A percentile compares a stretch with the other conserved stretches of the same genome.
phyloP scores from a whole-genome alignment of 768 basidiomycete genomes.

The Phanerochaete carnosa region DNA sequence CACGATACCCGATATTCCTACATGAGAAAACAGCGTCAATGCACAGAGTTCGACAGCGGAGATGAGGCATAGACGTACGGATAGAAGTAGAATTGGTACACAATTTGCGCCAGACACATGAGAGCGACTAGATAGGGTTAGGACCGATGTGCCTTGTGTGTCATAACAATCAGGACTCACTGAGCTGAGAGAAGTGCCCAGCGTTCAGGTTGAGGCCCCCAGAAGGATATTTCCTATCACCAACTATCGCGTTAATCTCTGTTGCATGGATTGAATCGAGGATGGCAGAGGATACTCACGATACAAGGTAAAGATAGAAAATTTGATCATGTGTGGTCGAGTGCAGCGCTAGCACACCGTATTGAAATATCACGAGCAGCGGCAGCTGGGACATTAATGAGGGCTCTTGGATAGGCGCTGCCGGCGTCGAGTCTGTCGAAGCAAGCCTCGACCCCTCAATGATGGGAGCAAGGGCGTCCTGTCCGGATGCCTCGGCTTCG shows the following conservation, averaged over 20 bases:
- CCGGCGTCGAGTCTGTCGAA: conserved; percentile 34
- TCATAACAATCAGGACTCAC: conserved; percentile 37
- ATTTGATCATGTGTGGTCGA: conserved; percentile 88
- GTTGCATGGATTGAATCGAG: background rate
- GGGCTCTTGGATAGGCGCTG: conserved; percentile 49
- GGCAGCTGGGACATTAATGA: conserved; percentile 77
- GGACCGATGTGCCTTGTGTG: conserved; percentile 1
- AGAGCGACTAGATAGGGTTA: conserved; percentile 58
- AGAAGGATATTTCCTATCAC: conserved; percentile 63
- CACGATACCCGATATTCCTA: conserved; percentile 35
- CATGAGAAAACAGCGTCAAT: background rate
- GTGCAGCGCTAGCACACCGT: conserved; percentile 85
- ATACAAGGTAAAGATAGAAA: conserved; percentile 88
- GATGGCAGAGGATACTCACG: conserved; percentile 46
- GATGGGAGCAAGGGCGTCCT: conserved; percentile 49
- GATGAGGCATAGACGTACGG: conserved; percentile 51
- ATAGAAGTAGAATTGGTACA: conserved; percentile 89
- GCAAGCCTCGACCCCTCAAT: conserved; percentile 38
- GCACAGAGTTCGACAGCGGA: background rate
- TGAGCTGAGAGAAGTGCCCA: conserved; percentile 88
- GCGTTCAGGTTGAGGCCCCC: conserved; percentile 94
- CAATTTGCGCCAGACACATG: conserved; percentile 93
- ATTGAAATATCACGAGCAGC: conserved; percentile 82
- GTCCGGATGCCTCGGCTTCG: conserved; percentile 23
- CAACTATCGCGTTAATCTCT: background rate